phyloP scores from a whole-genome alignment of 768 basidiomycete species.

The Lanmaoa pseudosensibilis region DNA sequence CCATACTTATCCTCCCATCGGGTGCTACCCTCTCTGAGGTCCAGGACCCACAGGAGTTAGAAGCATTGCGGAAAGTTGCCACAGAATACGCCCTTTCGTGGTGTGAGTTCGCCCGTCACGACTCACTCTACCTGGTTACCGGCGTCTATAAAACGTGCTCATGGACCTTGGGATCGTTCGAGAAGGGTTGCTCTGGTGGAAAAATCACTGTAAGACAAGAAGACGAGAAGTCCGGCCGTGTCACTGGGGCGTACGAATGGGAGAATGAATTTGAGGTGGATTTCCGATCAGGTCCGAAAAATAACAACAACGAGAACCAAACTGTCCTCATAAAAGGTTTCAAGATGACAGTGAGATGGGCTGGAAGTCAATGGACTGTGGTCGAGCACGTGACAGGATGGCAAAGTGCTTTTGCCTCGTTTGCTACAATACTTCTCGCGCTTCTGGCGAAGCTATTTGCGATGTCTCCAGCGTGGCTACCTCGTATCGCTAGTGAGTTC shows the following conservation, averaged over 20 bases:
- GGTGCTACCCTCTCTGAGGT: background rate
- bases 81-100: background rate
- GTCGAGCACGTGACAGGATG: background rate
- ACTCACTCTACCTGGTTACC: slow-evolving; percentile 9
- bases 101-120: background rate
- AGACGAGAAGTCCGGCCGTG: too few relatives aligned
- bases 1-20: slow-evolving; percentile 7
- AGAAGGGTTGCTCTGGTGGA: background rate
- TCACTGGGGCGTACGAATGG: background rate
- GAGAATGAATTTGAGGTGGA: background rate
- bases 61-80: background rate
- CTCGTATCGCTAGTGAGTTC: too few relatives aligned
- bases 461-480: background rate
- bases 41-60: background rate
- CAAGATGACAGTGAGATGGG: slow-evolving; percentile 1
- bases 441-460: background rate
- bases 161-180: slow-evolving; percentile 1
- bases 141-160: background rate
- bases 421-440: background rate
- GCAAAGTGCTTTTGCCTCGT: background rate
- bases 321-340: slow-evolving; percentile 12
- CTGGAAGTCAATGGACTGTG: background rate
- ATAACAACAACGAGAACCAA: slow-evolving; percentile 2
- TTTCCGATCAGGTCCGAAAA: background rate
- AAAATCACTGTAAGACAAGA: background rate